phyloP scores from a whole-genome alignment of 306 rosid genomes.

The Argentina anserina region DNA sequence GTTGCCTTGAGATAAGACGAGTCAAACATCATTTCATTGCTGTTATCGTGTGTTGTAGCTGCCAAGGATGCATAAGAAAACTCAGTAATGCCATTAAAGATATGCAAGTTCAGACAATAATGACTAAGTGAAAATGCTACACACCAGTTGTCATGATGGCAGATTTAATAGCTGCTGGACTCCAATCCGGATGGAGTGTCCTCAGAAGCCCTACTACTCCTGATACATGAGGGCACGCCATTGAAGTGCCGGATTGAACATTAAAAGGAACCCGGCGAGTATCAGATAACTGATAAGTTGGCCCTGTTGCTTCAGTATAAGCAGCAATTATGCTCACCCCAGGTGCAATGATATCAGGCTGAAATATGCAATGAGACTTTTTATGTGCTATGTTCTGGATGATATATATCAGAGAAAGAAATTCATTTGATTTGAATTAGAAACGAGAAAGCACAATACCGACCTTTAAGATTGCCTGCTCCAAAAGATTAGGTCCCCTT shows the following conservation, averaged over 20 bases:
- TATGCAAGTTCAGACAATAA: neutral
- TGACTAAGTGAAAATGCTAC: neutral
- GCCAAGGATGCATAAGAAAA: slow-evolving; percentile 6
- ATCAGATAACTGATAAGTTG: slow-evolving; percentile 23
- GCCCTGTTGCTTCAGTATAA: slow-evolving; percentile 11
- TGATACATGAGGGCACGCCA: slow-evolving; percentile 63
- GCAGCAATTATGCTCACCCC: slow-evolving; percentile 49
- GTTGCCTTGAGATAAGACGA: slow-evolving; percentile 24
- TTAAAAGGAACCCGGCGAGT: slow-evolving; percentile 30
- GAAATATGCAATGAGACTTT: slow-evolving; percentile 4
- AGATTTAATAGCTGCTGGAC: slow-evolving; percentile 60
- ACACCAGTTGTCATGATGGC: slow-evolving; percentile 68
- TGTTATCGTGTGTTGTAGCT: slow-evolving; percentile 36
- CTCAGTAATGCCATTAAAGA: neutral
- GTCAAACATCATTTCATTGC: slow-evolving; percentile 8
- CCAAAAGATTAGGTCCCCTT: slow-evolving; percentile 58
- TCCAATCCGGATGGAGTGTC: slow-evolving; percentile 54
- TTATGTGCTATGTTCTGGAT: neutral
- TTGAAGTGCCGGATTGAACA: slow-evolving; percentile 46
- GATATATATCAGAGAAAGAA: neutral
- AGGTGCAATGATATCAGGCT: slow-evolving; percentile 66
- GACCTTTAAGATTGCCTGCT: slow-evolving; percentile 57
- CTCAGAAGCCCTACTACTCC: slow-evolving; percentile 51
- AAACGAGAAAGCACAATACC: neutral
- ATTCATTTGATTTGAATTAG: neutral